Evolutionary conservation across 768 basidiomycete genomes (phyloP).

Genomic region (Lentinula aciculospora): DNA sequence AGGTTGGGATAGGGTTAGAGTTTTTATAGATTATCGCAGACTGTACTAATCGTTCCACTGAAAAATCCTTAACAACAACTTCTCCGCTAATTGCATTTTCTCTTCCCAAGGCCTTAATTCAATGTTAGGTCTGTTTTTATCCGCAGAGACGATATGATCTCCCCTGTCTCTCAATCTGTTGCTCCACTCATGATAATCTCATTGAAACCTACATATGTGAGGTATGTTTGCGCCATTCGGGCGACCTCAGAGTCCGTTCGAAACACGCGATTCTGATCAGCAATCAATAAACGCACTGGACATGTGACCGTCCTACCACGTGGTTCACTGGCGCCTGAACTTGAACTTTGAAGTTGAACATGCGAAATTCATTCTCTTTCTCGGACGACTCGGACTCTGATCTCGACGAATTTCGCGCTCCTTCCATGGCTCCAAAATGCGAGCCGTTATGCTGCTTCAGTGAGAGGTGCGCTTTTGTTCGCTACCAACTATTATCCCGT

Average conservation of each 20-base stretch:
- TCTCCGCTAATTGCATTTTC: no score
- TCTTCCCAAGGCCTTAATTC: no score
- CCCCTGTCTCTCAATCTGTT: no score
- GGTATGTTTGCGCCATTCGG: no score
- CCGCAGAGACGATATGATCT: no score
- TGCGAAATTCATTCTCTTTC: conserved; percentile 10
- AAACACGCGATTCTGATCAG: no score
- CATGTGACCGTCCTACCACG: not conserved
- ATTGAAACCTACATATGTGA: no score
- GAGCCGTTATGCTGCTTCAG: conserved; percentile 77
- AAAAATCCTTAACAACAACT: no score
- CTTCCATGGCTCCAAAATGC: conserved; percentile 45
- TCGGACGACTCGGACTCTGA: conserved; percentile 12
- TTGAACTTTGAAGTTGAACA: conserved; percentile 2
- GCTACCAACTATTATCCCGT: conserved; percentile 8
- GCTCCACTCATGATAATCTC: no score
- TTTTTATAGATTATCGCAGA: conserved; percentile 59
- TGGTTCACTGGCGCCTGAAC: not conserved
- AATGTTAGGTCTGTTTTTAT: no score
- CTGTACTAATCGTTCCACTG: no score
- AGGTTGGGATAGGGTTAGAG: conserved; percentile 63
- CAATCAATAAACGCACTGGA: not conserved
- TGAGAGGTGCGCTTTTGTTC: conserved; percentile 51
- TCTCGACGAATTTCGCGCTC: conserved; percentile 15
- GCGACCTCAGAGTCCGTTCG: no score